A percentile compares a stretch with the other conserved stretches of the same genome.
Evolutionary conservation across 2,329 filamentous ascomycete genomes (phyloP).

Genomic region (Parascedosporium putredinis): DNA sequence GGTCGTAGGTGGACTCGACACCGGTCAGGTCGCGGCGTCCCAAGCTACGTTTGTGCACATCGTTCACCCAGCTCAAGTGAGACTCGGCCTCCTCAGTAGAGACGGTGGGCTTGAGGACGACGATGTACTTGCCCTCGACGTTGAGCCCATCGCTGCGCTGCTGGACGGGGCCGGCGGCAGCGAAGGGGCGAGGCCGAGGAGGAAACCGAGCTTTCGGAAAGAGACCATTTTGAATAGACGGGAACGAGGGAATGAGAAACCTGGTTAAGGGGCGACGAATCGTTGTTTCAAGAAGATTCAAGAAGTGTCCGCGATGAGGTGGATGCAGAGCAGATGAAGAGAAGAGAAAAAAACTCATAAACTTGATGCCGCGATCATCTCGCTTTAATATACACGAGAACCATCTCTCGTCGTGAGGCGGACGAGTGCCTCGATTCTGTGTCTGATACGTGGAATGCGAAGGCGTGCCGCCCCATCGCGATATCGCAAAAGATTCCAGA

Average conservation of each 20-base stretch:
- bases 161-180: slow-evolving; percentile 11
- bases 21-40: background rate
- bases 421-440: too few relatives aligned
- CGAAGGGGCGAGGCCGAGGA: slow-evolving; percentile 13
- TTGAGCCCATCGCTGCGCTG: slow-evolving; percentile 5
- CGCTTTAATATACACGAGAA: background rate
- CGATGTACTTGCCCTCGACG: slow-evolving; percentile 31
- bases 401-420: background rate
- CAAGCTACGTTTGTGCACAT: slow-evolving; percentile 20
- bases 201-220: slow-evolving; percentile 13
- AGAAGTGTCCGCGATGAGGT: background rate
- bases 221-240: slow-evolving; percentile 14
- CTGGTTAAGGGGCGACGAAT: background rate
- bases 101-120: slow-evolving; percentile 31
- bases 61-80: slow-evolving; percentile 23
- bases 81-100: slow-evolving; percentile 20
- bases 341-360: background rate
- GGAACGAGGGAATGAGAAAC: too few relatives aligned
- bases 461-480: background rate
- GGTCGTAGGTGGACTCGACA: slow-evolving; percentile 5
- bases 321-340: too few relatives aligned
- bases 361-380: too few relatives aligned
- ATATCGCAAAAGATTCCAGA: background rate
- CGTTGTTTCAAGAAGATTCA: background rate
- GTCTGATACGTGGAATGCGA: too few relatives aligned